Conservation (phyloP, 1,284 basidiomycete species). For the Puccinia horiana region DNA sequence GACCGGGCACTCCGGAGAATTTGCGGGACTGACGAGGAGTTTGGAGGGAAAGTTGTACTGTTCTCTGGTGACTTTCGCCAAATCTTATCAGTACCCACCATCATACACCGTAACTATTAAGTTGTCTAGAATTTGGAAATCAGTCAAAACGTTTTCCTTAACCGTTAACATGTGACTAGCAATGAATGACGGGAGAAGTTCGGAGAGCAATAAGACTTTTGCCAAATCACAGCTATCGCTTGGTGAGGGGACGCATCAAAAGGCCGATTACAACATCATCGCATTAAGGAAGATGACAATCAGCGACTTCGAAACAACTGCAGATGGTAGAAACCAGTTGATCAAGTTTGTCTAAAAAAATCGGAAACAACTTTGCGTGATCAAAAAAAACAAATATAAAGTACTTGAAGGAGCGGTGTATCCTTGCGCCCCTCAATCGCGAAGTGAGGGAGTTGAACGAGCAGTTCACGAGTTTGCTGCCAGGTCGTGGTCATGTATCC, state of each 20-base stretch:
- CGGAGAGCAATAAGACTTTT: background rate
- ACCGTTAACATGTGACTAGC: background rate
- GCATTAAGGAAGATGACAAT: background rate
- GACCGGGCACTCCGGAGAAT: background rate
- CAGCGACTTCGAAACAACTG: background rate
- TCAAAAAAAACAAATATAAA: background rate
- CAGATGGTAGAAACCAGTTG: background rate
- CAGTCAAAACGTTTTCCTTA: background rate
- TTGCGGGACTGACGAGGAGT: background rate
- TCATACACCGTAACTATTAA: background rate
- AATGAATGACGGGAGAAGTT: background rate
- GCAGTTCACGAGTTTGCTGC: background rate
- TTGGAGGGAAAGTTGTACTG: slow-evolving; percentile 8
- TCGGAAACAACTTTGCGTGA: background rate
- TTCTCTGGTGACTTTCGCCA: slow-evolving; percentile 21
- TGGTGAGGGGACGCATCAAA: background rate
- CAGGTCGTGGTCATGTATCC: background rate
- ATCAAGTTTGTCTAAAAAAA: background rate
- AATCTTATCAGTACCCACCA: background rate
- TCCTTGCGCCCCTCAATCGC: background rate
- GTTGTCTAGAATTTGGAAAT: background rate
- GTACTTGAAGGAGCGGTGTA: background rate
- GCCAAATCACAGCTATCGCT: background rate
- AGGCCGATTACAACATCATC: background rate
- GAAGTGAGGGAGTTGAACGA: background rate